A percentile compares a stretch with the other conserved stretches of the same genome.
Conservation (phyloP, 164 flowering plant genomes). For the Buxus sempervirens region DNA sequence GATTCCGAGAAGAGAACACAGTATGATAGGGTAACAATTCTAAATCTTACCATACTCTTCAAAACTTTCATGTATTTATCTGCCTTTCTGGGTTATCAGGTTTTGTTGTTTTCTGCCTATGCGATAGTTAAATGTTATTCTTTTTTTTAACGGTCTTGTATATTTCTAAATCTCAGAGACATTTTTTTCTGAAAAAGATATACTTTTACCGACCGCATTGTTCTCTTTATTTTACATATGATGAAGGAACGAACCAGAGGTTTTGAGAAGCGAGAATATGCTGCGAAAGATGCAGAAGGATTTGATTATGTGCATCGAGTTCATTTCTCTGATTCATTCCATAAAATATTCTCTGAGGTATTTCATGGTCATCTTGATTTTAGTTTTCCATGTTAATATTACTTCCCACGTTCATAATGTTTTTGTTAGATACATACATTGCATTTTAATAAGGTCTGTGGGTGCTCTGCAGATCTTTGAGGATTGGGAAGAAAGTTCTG, state of each 20-base stretch:
- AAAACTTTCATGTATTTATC: neutral
- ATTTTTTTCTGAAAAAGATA: no score
- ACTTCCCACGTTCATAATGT: neutral
- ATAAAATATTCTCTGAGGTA: conserved; percentile 87
- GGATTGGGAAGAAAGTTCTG: conserved; percentile 43
- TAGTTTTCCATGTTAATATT: neutral
- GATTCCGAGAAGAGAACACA: conserved; percentile 65
- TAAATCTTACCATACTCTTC: neutral
- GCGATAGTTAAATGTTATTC: neutral
- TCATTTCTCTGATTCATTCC: conserved; percentile 74
- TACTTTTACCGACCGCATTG: neutral
- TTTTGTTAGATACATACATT: neutral
- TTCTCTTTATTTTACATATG: conserved; percentile 11
- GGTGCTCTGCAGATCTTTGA: conserved; percentile 69
- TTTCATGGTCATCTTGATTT: conserved; percentile 4
- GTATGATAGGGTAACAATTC: conserved; percentile 68
- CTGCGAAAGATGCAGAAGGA: conserved; percentile 37
- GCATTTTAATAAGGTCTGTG: neutral
- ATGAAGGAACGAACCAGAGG: conserved; percentile 31
- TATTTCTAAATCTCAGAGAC: neutral
- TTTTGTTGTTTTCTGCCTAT: neutral
- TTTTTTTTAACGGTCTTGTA: neutral
- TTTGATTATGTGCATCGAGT: conserved; percentile 40
- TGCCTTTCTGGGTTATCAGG: neutral
- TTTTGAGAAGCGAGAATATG: conserved; percentile 31